Evolutionary conservation across 257 asterid species (phyloP), one percentile per base, ranked within the genome.

Genomic region (Petrea volubilis): DNA sequence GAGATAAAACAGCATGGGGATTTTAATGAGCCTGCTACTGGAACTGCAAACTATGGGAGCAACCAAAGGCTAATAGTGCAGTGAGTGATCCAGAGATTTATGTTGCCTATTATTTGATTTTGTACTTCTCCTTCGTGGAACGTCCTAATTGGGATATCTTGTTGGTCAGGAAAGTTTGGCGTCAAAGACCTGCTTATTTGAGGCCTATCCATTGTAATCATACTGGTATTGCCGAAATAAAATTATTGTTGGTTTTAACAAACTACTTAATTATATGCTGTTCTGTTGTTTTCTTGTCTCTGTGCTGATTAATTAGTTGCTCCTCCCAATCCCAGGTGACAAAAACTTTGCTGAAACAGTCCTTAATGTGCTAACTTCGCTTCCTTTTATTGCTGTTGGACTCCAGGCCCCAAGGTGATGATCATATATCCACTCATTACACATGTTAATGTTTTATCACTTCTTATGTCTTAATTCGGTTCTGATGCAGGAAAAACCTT

Each of bases 331-430:
- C 24, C 36, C 74, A 92, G 98, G 96, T 68, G 98, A 92, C 79
- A 82, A 56, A 60, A 84, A 53, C 76, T 5, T 84, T 65, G 84
- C 87, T 25, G 98, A 92, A 80, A 90, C 87, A 20, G 64, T 92
- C 23, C 85, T 62, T 15, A 92, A 92, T 78, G 96, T 92, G 70
- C 88, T 92, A 66, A 92, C 98, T 46, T 92, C 98, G 51, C 87
- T 92, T 75, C 98, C 98, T 51, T 92, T 92, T 74, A 80, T 92
- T 72, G 94, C 84, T 40, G 89, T 92, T 36, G 98, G 98, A 55
- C 75, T 92, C 68, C 96, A 85, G 65, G 80, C 92, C 49, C 94
- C 98, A 12, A 88, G 97, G 98, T 85, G 62, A 75, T 80, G 21
- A 52, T 61, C 51, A 13, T n/a, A 52, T 21, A 44, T 61, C 34